A percentile compares a stretch with the other conserved stretches of the same genome.
Conservation (phyloP, 331 rosid genomes). For the Spiraea crenata region DNA sequence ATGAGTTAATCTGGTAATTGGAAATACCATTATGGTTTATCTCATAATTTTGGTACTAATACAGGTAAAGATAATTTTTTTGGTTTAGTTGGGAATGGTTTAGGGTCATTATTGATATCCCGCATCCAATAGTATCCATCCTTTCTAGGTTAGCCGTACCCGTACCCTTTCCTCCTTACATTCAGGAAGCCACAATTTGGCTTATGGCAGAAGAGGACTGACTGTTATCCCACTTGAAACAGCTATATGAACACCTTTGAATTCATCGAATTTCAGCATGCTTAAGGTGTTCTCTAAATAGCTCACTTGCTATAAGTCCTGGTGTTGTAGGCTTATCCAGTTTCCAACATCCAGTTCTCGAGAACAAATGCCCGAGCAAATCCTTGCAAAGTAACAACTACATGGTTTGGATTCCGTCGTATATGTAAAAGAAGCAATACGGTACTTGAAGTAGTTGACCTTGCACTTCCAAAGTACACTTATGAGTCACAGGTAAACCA, state of each 20-base stretch:
- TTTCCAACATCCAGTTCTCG: slow-evolving; percentile 34
- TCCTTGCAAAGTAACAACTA: slow-evolving; percentile 75
- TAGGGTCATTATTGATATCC: no score
- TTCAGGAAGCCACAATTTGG: no score
- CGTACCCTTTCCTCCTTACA: no score
- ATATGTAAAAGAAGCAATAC: slow-evolving; percentile 60
- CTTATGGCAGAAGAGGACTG: no score
- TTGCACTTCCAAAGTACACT: slow-evolving; percentile 70
- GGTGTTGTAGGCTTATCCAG: slow-evolving; percentile 69
- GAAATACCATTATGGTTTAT: slow-evolving; percentile 3
- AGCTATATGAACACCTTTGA: not conserved
- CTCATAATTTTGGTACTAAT: no score
- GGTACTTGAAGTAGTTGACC: slow-evolving; percentile 66
- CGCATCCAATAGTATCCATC: no score
- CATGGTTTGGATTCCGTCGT: slow-evolving; percentile 81
- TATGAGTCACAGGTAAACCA: slow-evolving; percentile 69
- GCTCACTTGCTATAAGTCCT: slow-evolving; percentile 14
- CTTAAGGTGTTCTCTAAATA: slow-evolving; percentile 14
- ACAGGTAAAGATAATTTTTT: no score
- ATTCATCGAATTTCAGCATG: slow-evolving; percentile 1
- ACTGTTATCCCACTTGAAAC: not conserved
- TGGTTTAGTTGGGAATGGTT: no score
- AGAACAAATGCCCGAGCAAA: slow-evolving; percentile 65
- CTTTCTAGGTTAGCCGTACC: no score
- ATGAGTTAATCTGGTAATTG: not conserved